Evolutionary conservation across 495 filamentous ascomycete genomes (phyloP), one percentile per base, ranked within the genome.

Genomic region (Halenospora varia): DNA sequence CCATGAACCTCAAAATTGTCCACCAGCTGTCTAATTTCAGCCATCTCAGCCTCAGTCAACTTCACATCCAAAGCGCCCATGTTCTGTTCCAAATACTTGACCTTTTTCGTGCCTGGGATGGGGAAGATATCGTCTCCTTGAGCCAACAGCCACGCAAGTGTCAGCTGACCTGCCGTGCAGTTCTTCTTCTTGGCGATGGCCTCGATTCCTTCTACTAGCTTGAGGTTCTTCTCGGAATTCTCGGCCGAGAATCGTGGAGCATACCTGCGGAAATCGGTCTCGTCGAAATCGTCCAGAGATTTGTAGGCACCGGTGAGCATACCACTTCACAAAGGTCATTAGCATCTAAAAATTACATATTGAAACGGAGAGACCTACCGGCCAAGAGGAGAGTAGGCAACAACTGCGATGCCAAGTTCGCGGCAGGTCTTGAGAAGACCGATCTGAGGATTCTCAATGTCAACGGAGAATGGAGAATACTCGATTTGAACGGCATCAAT

Each of bases 201-300:
- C 45, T 77, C 51, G 53, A 82, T 82, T 41, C 71, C 68, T 2
- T 69, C 69, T 10, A 85, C 82, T 10, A 96, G 78, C 69, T 85
- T 74, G n/a, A 90, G 59, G 72, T 96, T 95, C 59, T 82, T 71
- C 54, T 82, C 74, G 66, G 92, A 87, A 66, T 82, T 82, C 25
- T 82, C 88, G 6, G 79, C 78, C 59, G 80, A 73, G 76, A 89
- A 96, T 23, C 85, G 80, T 1, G 62, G 62, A 29, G 25, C 39
- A 0, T 22, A 18, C 9, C 45, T 19, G 2, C 52, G 48, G 20
- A 46, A 10, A 46, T 59, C 55, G 1, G 41, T 48, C 20, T 41
- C 52, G 18, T 46, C 39, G 8, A 62, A 26, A 44, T 62, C 60
- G n/a, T 50, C 49, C 11, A 23, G 9, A 10, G 10, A 49, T 24